Evolutionary conservation across 805 yeast genomes (phyloP), one percentile per base, ranked within the genome.

Genomic region (Wickerhamiella parazyma): DNA sequence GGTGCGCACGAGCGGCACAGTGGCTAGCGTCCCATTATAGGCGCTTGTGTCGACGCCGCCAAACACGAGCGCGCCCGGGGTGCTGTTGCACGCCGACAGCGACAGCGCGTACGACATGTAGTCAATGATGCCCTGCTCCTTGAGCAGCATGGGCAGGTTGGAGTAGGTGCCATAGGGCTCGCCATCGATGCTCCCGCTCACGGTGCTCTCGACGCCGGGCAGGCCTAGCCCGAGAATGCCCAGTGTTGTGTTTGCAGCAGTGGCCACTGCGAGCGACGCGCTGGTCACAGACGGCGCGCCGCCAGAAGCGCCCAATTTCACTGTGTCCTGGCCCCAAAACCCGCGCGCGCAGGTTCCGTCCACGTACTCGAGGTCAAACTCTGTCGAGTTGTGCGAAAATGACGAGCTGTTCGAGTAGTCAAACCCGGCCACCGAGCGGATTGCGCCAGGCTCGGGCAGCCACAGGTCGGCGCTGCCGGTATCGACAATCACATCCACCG

Each of bases 401-500:
- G 64, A 49, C 1, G 51, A 39, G 24, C 65, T 59, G 19, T 52
- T 42, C 36, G 51, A 46, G 12, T 52, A 42, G 45, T 57, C 51
- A 45, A 63, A 64, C 1, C 3, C 3, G 4, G 14, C 4, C 16
- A 16, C 14, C 3, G 19, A 24, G 14, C 29, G 20, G 6, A 28
- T 28, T 18, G 33, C 7, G 3, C 34, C 34, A 5, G 9, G 33
- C 10, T 25, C 29, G 19, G 43, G 43, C 2, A 78, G 71, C 83
- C 83, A 78, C 33, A 79, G 55, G 55, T 80, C 87, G 1, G 80
- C 68, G 0, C 85, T 76, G 1, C 87, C 87, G 1, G 87, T 80
- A 52, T 80, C 89, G 10, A 80, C 56, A 24, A 77, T 56, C 11
- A 78, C 75, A 3, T 63, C 64, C 3, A 78, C 65, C 3, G 60